phyloP scores from a whole-genome alignment of 78 protist species.

The Cyanophora paradoxa region DNA sequence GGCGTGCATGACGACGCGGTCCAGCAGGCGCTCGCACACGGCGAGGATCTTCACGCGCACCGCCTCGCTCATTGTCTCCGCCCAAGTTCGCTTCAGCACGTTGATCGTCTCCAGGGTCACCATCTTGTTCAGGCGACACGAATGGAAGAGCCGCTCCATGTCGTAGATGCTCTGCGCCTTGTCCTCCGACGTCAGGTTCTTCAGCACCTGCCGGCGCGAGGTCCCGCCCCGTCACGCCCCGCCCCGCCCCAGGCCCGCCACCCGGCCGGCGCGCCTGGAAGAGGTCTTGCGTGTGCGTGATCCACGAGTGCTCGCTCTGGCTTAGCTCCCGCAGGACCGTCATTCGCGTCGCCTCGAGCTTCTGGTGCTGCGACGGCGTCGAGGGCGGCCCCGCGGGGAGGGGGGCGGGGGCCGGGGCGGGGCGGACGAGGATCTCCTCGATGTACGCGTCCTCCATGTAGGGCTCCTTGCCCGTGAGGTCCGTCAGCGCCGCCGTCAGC shows the following conservation, averaged over 20 bases:
- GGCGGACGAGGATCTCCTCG: too few species aligned
- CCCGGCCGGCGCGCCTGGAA: background rate
- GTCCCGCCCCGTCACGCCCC: too few species aligned
- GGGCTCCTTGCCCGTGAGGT: background rate
- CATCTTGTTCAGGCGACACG: background rate
- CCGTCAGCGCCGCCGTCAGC: background rate
- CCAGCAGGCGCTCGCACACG: background rate
- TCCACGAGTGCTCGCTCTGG: background rate
- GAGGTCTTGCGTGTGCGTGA: background rate
- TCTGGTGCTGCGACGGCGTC: background rate
- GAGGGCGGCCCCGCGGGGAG: too few species aligned
- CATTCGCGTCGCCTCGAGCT: background rate
- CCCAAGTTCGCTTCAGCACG: background rate
- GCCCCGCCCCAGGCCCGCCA: too few species aligned
- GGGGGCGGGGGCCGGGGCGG: too few species aligned
- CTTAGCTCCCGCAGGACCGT: background rate
- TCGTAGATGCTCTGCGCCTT: background rate
- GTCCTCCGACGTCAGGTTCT: too few species aligned
- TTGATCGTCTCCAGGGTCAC: background rate
- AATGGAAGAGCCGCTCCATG: background rate
- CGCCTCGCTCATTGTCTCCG: background rate
- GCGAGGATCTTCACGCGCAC: background rate
- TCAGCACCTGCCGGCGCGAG: too few species aligned
- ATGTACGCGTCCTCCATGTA: background rate
- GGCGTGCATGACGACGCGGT: background rate